phyloP scores from a whole-genome alignment of 2,329 filamentous ascomycete species.

The Rutstroemia sp. region DNA sequence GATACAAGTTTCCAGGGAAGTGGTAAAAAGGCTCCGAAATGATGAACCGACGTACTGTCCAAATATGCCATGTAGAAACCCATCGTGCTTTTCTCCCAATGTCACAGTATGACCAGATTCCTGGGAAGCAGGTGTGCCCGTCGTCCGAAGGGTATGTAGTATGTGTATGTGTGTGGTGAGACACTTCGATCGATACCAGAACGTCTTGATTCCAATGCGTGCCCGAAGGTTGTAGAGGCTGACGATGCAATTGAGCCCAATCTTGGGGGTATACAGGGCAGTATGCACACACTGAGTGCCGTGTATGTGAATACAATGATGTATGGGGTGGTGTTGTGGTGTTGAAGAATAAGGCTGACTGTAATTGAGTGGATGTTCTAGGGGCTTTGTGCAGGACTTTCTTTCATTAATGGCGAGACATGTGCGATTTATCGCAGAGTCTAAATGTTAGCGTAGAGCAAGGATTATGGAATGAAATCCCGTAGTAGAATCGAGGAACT shows the following conservation, averaged over 20 bases:
- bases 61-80: constrained; percentile 53
- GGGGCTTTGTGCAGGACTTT: constrained; percentile 29
- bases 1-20: constrained; percentile 20
- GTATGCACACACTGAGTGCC: constrained; percentile 29
- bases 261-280: constrained; percentile 34
- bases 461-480: constrained; percentile 27
- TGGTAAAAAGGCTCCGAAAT: constrained; percentile 14
- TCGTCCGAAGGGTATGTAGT: constrained; percentile 11
- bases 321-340: constrained; percentile 27
- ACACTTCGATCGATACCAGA: constrained; percentile 21
- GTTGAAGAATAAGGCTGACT: constrained; percentile 30
- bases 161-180: constrained; percentile 18
- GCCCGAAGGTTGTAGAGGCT: constrained; percentile 19
- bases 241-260: constrained; percentile 50
- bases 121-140: constrained; percentile 16
- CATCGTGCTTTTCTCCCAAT: constrained; percentile 37
- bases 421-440: constrained; percentile 56
- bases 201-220: constrained; percentile 18
- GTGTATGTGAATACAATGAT: constrained; percentile 26
- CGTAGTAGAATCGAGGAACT: constrained; percentile 24
- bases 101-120: constrained; percentile 16
- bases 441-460: constrained; percentile 28
- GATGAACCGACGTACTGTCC: constrained; percentile 29
- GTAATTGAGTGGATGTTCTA: constrained; percentile 28
- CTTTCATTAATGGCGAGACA: constrained; percentile 50